phyloP scores from a whole-genome alignment of 31 red algal species.

The Porphyra umbilicalis region DNA sequence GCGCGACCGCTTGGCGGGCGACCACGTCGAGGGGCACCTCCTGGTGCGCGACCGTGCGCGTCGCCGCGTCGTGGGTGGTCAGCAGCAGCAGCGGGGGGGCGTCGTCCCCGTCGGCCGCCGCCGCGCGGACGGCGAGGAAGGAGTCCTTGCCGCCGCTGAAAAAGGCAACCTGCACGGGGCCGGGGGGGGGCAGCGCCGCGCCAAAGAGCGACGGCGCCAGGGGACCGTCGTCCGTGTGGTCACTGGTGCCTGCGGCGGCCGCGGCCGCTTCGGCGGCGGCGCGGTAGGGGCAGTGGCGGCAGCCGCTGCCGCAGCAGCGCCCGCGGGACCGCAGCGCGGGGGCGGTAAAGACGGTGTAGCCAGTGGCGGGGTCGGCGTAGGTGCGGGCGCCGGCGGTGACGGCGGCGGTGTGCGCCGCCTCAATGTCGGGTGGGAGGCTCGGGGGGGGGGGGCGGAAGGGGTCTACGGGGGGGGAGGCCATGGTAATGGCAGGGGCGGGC shows the following conservation, averaged over 20 bases:
- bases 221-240: neutral
- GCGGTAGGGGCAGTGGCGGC: slow-evolving; percentile 56
- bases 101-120: neutral
- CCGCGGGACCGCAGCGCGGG: neutral
- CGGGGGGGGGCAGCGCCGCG: slow-evolving; percentile 5
- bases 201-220: slow-evolving; percentile 19
- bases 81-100: slow-evolving; percentile 22
- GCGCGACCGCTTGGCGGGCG: slow-evolving; percentile 12
- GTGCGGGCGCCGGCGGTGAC: slow-evolving; percentile 5
- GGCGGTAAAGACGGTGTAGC: slow-evolving; percentile 28
- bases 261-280: neutral
- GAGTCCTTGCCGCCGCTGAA: slow-evolving; percentile 66
- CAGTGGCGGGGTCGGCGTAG: slow-evolving; percentile 32
- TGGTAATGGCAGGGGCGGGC: neutral
- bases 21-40: slow-evolving; percentile 24
- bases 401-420: slow-evolving; percentile 35
- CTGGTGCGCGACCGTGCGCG: slow-evolving; percentile 43
- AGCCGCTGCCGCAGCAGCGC: slow-evolving; percentile 38
- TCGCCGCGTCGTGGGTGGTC: slow-evolving; percentile 38
- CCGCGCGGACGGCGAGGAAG: slow-evolving; percentile 20
- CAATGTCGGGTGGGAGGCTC: slow-evolving; percentile 18
- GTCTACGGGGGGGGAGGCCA: neutral
- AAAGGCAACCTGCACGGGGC: slow-evolving; percentile 33
- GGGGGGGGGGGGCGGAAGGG: neutral
- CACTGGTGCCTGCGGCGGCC: neutral